Percentiles rank a stretch among this genome's conserved stretches.
phyloP scores from a whole-genome alignment of 345 rosid genomes.

The Rhodamnia rubescens region DNA sequence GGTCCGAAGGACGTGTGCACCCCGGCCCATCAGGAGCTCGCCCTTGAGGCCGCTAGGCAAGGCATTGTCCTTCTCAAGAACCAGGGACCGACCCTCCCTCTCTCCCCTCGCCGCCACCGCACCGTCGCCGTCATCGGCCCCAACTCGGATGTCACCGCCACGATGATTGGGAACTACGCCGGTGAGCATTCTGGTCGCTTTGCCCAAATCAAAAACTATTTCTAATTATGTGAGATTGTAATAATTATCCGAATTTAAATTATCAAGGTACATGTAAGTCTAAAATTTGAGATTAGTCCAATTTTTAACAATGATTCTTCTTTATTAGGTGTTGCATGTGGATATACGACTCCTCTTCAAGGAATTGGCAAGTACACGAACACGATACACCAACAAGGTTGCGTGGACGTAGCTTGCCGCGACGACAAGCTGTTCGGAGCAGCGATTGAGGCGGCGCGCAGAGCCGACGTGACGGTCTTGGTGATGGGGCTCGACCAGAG shows the following conservation, averaged over 20 bases:
- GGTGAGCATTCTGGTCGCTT: conserved; percentile 9
- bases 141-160: conserved; percentile 54
- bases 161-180: conserved; percentile 96
- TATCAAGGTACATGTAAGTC: neutral
- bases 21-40: conserved; percentile 58
- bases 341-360: conserved; percentile 56
- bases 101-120: conserved; percentile 33
- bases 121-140: conserved; percentile 80
- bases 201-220: neutral
- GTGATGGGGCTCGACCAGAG: conserved; percentile 91
- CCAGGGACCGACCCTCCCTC: conserved; percentile 47
- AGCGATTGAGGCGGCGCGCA: conserved; percentile 42
- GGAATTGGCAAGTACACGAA: conserved; percentile 44
- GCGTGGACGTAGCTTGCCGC: conserved; percentile 50
- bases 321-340: conserved; percentile 50
- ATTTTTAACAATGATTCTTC: neutral
- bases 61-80: conserved; percentile 90
- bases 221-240: neutral
- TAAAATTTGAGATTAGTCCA: too few species aligned
- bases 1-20: conserved; percentile 76
- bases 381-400: conserved; percentile 46
- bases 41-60: conserved; percentile 84
- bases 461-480: conserved; percentile 59
- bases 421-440: conserved; percentile 32
- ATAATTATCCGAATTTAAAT: neutral